These are phyloP conservation scores for Ceratocystis colombiana DNA, from an alignment of 2,329 filamentous ascomycete genomes.

Conservation along the genomic window DNA sequence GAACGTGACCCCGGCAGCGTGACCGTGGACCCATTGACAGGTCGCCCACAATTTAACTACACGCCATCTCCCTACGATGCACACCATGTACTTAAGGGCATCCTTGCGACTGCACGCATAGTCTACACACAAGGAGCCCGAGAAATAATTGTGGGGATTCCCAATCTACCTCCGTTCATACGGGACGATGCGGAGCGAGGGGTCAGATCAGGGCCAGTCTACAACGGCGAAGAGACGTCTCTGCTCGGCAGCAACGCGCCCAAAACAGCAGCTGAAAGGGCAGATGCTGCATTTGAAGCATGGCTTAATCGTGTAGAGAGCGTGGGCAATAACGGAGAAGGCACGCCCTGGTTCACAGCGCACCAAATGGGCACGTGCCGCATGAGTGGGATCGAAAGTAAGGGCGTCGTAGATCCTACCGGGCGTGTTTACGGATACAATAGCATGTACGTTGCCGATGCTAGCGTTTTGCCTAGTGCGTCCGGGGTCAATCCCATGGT, in stretches of 20 bases:
- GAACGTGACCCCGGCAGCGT: slow-evolving; percentile 66
- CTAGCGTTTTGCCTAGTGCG: slow-evolving; percentile 64
- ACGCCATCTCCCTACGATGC: slow-evolving; percentile 61
- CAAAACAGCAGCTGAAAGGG: slow-evolving; percentile 37
- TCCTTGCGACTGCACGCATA: slow-evolving; percentile 63
- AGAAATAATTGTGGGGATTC: slow-evolving; percentile 62
- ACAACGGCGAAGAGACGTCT: background rate
- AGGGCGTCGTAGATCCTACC: slow-evolving; percentile 48
- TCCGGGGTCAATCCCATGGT: slow-evolving; percentile 78
- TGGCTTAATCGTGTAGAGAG: slow-evolving; percentile 48
- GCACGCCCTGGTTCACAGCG: slow-evolving; percentile 53
- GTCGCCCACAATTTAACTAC: slow-evolving; percentile 59
- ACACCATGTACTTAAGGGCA: slow-evolving; percentile 58
- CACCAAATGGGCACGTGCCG: slow-evolving; percentile 74
- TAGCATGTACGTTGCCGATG: slow-evolving; percentile 60
- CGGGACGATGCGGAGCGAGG: slow-evolving; percentile 28
- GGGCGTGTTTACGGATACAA: slow-evolving; percentile 56
- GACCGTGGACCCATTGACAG: slow-evolving; percentile 58
- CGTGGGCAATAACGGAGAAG: slow-evolving; percentile 43
- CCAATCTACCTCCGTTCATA: slow-evolving; percentile 54
- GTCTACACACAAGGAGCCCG: slow-evolving; percentile 66
- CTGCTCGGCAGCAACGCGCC: background rate
- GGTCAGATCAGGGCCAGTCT: slow-evolving; percentile 23
- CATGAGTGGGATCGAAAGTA: slow-evolving; percentile 49
- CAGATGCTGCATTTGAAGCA: slow-evolving; percentile 48